Evolutionary conservation across 1,284 basidiomycete genomes (phyloP), one percentile per base, ranked within the genome.

Genomic region (Boletus albobrunnescens): DNA sequence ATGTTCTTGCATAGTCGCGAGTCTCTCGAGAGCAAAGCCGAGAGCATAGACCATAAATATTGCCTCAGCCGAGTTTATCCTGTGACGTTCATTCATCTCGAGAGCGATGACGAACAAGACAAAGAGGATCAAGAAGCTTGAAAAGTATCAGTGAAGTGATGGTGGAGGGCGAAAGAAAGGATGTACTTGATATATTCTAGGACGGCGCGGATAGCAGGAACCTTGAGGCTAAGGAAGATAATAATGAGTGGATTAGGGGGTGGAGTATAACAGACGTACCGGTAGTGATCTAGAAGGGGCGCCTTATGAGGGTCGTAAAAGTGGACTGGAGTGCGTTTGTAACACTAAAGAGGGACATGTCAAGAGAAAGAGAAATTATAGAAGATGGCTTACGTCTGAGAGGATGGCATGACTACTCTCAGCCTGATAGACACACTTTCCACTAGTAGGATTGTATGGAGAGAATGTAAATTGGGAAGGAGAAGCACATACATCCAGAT

Each of bases 231-330:
- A 51, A 17, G n/a, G n/a, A 16, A 41, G 49, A 43, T 4, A n/a
- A 44, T 24, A 3, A 27, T 42, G 40, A 43, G 8, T n/a, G 17
- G 14, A 24, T 4, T 3, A 1, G 8, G 14, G 12, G 17, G 32
- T 16, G 30, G 14, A 27, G 11, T 9, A 33, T 16, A 14, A 13
- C 26, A 12, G 17, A 52, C 75, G 38, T 49, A 87, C 87, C 91
- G 82, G 59, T 95, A 94, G 66, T 97, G 94, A 63, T 97, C 93
- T 5, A 97, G 77, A 22, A 96, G 67, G 11, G 94, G 92, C 0
- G 94, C 93, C 61, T 84, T 91, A 62, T 91, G 84, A 1, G 94
- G 94, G 62, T 97, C 92, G 67, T 96, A 96, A 59, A 95, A 89
- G 67, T 94, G 90, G 30, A 96, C 81, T 2, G 94, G 92, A 27